phyloP scores from a whole-genome alignment of 2,329 filamentous ascomycete species.

The Neonectria neomacrospora region DNA sequence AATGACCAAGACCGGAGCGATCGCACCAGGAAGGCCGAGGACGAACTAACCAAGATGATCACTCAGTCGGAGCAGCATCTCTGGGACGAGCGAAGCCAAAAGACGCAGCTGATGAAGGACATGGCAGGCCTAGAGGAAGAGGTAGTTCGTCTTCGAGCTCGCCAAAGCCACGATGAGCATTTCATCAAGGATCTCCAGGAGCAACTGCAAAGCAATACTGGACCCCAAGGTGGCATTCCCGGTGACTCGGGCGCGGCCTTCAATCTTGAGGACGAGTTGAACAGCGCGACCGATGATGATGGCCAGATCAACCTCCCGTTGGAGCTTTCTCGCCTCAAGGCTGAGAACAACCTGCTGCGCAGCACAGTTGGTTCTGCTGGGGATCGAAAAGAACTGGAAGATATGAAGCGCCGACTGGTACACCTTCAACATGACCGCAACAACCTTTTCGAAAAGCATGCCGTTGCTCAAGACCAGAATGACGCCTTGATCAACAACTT shows the following conservation, averaged over 20 bases:
- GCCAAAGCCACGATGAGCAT: constrained; percentile 62
- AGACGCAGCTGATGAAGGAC: constrained; percentile 59
- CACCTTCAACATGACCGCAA: constrained; percentile 65
- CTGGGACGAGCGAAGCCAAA: constrained; percentile 58
- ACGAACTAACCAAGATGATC: constrained; percentile 55
- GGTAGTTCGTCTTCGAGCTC: constrained; percentile 59
- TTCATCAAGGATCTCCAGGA: constrained; percentile 70
- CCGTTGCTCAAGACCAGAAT: constrained; percentile 67
- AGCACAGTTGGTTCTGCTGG: constrained; percentile 64
- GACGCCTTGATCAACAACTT: constrained; percentile 63
- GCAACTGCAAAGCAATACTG: constrained; percentile 58
- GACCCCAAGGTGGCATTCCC: constrained; percentile 34
- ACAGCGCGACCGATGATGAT: constrained; percentile 57
- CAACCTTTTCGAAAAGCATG: constrained; percentile 68
- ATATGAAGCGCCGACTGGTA: constrained; percentile 61
- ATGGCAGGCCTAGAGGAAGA: constrained; percentile 58
- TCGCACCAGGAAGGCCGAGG: constrained; percentile 51
- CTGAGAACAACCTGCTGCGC: constrained; percentile 69
- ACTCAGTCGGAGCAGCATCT: constrained; percentile 55
- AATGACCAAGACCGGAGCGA: constrained; percentile 49
- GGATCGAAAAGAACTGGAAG: constrained; percentile 67
- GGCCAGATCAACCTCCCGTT: constrained; percentile 56
- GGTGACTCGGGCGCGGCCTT: constrained; percentile 44
- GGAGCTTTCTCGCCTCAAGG: constrained; percentile 68
- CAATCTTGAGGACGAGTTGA: constrained; percentile 70